These are phyloP conservation scores for Aquanectria penicillioides DNA, from an alignment of 2,329 filamentous ascomycete species.

Conservation along the genomic window DNA sequence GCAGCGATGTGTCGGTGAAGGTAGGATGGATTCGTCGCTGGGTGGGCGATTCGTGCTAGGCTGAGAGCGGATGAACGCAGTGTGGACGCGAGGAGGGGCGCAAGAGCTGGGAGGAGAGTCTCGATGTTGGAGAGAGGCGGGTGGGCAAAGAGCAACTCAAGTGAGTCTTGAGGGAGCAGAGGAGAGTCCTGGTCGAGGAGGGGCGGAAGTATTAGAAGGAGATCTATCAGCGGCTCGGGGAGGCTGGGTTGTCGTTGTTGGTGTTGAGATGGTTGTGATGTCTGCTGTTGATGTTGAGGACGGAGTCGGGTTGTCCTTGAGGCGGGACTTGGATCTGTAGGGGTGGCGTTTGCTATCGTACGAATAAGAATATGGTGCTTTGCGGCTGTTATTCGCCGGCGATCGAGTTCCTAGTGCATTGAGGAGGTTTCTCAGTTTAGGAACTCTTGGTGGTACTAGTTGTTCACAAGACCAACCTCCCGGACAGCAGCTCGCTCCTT, in stretches of 20 bases:
- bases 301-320: slow-evolving; percentile 37
- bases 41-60: slow-evolving; percentile 60
- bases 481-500: slow-evolving; percentile 61
- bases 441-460: neutral
- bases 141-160: slow-evolving; percentile 58
- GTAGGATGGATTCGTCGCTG: slow-evolving; percentile 63
- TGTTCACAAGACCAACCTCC: slow-evolving; percentile 52
- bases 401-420: slow-evolving; percentile 62
- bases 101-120: slow-evolving; percentile 58
- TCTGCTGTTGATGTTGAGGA: slow-evolving; percentile 25
- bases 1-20: slow-evolving; percentile 67
- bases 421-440: neutral
- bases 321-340: slow-evolving; percentile 39
- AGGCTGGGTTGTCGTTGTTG: slow-evolving; percentile 39
- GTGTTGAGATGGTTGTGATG: slow-evolving; percentile 35
- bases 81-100: slow-evolving; percentile 57
- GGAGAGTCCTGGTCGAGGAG: slow-evolving; percentile 52
- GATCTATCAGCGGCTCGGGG: slow-evolving; percentile 60
- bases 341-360: slow-evolving; percentile 59
- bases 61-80: slow-evolving; percentile 60
- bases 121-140: slow-evolving; percentile 61
- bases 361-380: slow-evolving; percentile 61
- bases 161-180: slow-evolving; percentile 48
- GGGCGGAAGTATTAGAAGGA: slow-evolving; percentile 64
- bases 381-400: slow-evolving; percentile 58